These are phyloP conservation scores for Ceratobasidium papillatum DNA, from an alignment of 1,284 basidiomycete genomes.

Conservation along the genomic window DNA sequence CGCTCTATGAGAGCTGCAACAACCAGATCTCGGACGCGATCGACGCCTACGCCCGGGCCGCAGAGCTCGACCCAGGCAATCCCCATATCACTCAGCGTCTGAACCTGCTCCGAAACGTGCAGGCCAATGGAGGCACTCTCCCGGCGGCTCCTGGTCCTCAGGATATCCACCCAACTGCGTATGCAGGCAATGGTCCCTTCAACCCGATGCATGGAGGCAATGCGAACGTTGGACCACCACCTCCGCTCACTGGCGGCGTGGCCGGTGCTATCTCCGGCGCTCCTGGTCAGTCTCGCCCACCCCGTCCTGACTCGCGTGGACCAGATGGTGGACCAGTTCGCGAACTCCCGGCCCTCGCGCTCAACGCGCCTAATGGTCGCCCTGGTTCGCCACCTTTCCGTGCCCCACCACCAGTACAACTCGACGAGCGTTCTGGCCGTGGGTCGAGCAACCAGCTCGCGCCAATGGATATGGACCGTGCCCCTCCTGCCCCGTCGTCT, in stretches of 20 bases:
- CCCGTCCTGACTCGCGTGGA: conserved; percentile 45
- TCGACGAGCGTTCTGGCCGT: conserved; percentile 72
- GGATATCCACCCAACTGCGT: conserved; percentile 95
- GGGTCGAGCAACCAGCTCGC: conserved; percentile 75
- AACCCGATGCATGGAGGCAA: conserved; percentile 38
- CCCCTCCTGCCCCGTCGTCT: conserved; percentile 57
- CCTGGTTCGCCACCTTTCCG: conserved; percentile 51
- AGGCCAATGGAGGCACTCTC: conserved; percentile 78
- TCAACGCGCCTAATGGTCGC: conserved; percentile 73
- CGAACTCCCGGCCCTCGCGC: conserved; percentile 68
- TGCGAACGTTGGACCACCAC: conserved; percentile 19
- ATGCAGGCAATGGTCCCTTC: conserved; percentile 55
- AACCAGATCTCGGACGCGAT: conserved; percentile 99
- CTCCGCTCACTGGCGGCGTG: conserved; percentile 28
- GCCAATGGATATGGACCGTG: conserved; percentile 84
- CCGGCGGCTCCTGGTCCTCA: conserved; percentile 87
- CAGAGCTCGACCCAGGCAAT: conserved; percentile 88
- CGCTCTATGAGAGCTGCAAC: conserved; percentile 97
- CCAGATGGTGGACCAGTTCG: conserved; percentile 73
- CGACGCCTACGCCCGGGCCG: conserved; percentile 93
- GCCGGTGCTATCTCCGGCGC: conserved; percentile 13
- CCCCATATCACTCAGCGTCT: conserved; percentile 80
- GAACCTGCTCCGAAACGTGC: conserved; percentile 79
- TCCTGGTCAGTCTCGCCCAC: conserved; percentile 19
- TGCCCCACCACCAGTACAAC: conserved; percentile 76